Conservation (phyloP, 805 yeast genomes). For the Zygoascus flipseniorum region DNA sequence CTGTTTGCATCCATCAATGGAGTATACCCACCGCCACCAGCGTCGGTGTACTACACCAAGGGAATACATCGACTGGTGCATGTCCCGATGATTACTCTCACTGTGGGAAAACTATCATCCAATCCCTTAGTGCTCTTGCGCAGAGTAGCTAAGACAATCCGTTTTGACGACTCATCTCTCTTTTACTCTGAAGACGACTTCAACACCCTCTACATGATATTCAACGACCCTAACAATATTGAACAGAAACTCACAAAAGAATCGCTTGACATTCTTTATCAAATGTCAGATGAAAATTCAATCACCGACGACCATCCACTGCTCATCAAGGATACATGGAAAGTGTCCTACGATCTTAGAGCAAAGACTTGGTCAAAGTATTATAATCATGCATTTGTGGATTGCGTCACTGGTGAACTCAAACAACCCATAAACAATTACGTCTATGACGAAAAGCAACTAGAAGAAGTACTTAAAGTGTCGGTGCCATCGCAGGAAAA, state of each 20-base stretch:
- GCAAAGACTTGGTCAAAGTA: slow-evolving; percentile 23
- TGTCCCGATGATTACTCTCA: slow-evolving; percentile 56
- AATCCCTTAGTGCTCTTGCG: slow-evolving; percentile 53
- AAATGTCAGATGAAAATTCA: slow-evolving; percentile 27
- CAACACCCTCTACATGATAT: slow-evolving; percentile 62
- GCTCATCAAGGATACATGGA: slow-evolving; percentile 17
- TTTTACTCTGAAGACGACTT: slow-evolving; percentile 73
- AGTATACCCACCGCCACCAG: slow-evolving; percentile 58
- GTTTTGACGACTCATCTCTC: slow-evolving; percentile 60
- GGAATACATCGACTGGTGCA: slow-evolving; percentile 28
- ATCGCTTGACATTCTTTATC: slow-evolving; percentile 48
- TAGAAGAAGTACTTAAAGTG: slow-evolving; percentile 23
- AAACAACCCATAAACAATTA: slow-evolving; percentile 20
- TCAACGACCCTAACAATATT: slow-evolving; percentile 46
- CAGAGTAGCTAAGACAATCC: slow-evolving; percentile 48
- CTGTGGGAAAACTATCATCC: slow-evolving; percentile 37
- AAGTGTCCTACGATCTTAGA: slow-evolving; percentile 17
- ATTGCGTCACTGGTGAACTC: slow-evolving; percentile 22
- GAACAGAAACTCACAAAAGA: slow-evolving; percentile 58
- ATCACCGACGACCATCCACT: slow-evolving; percentile 18
- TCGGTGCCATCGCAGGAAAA: slow-evolving; percentile 19
- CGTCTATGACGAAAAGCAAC: slow-evolving; percentile 23
- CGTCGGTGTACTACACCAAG: slow-evolving; percentile 28
- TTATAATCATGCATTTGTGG: slow-evolving; percentile 22
- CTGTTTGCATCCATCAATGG: not conserved